Percentiles rank a stretch among this genome's conserved stretches.
phyloP scores from a whole-genome alignment of 1,139 yeast genomes.

The Hansenula sp. region DNA sequence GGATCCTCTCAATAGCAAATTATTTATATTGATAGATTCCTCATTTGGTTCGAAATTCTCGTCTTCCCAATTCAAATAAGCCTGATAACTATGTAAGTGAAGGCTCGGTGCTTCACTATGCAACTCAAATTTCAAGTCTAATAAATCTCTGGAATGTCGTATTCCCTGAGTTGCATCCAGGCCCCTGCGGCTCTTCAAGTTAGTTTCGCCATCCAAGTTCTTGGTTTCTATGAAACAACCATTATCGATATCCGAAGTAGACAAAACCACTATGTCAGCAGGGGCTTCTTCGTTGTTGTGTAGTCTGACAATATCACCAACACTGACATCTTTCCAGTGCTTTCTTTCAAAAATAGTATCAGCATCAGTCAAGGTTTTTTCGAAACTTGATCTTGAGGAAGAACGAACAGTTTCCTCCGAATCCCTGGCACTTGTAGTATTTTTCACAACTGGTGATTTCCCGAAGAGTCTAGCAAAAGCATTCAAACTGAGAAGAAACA shows the following conservation, averaged over 20 bases:
- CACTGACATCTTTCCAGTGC: constrained; percentile 84
- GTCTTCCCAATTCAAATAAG: constrained; percentile 40
- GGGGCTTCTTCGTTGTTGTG: constrained; percentile 91
- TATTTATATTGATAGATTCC: constrained; percentile 80
- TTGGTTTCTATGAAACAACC: constrained; percentile 93
- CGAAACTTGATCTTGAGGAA: constrained; percentile 11
- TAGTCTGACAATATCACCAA: constrained; percentile 85
- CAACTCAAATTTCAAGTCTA: constrained; percentile 71
- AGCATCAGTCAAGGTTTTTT: constrained; percentile 3
- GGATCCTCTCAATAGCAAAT: constrained; percentile 83
- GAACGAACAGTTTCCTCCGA: constrained; percentile 15
- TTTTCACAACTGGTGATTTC: neutral
- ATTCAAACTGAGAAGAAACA: constrained; percentile 24
- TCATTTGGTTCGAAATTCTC: constrained; percentile 39
- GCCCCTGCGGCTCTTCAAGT: constrained; percentile 76
- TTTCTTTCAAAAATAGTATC: constrained; percentile 51
- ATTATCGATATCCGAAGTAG: constrained; percentile 87
- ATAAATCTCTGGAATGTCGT: constrained; percentile 68
- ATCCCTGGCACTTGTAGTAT: constrained; percentile 6
- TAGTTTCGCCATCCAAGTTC: constrained; percentile 95
- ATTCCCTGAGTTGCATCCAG: constrained; percentile 65
- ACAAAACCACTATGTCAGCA: constrained; percentile 76
- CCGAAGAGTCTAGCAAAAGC: constrained; percentile 11
- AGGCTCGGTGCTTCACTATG: constrained; percentile 93
- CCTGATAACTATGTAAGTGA: constrained; percentile 80